Percentiles rank a stretch among this genome's conserved stretches.
phyloP scores from a whole-genome alignment of 441 rosid species.

The Macaranga tanarius region DNA sequence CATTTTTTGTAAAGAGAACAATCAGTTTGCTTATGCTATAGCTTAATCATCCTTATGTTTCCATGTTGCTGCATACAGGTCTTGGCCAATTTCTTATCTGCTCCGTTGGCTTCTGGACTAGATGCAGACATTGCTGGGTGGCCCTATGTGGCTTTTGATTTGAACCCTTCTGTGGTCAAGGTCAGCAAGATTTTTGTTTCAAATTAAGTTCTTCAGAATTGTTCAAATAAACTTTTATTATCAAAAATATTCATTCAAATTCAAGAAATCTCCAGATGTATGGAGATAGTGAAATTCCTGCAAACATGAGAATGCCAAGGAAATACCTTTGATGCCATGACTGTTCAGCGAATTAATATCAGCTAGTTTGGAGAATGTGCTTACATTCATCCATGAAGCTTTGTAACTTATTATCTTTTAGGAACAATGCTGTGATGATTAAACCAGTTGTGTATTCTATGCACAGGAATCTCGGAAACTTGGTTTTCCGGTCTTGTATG shows the following conservation, averaged over 20 bases:
- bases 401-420: background rate
- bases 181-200: conserved; percentile 34
- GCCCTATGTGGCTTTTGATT: conserved; percentile 92
- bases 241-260: background rate
- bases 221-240: conserved; percentile 1
- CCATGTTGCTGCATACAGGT: conserved; percentile 50
- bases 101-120: conserved; percentile 72
- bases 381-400: background rate
- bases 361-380: background rate
- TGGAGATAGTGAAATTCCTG: background rate
- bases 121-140: conserved; percentile 60
- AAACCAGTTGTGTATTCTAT: conserved; percentile 4
- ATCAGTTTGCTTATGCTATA: conserved; percentile 1
- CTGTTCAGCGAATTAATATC: too few relatives aligned
- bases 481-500: conserved; percentile 84
- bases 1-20: conserved; percentile 9
- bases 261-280: background rate
- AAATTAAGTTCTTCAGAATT: background rate
- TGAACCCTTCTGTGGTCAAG: conserved; percentile 87
- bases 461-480: conserved; percentile 72
- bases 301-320: background rate
- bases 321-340: background rate
- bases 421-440: background rate
- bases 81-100: conserved; percentile 84
- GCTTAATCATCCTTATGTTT: conserved; percentile 2